Evolutionary conservation across 2,329 filamentous ascomycete genomes (phyloP), one percentile per base, ranked within the genome.

Genomic region (Esteya vermicola): DNA sequence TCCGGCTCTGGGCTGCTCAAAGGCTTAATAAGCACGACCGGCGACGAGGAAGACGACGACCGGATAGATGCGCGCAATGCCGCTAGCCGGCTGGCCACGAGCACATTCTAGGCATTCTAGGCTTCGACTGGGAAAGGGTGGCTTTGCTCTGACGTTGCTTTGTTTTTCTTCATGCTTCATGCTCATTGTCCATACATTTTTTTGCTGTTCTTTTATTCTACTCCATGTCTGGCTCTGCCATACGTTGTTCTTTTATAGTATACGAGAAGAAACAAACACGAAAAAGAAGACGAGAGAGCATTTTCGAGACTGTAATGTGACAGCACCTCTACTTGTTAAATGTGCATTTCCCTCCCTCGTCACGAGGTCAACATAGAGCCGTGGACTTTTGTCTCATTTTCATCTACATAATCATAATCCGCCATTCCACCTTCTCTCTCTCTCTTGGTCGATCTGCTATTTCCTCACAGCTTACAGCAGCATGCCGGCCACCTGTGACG

Each of bases 21-120:
- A 20, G 70, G 68, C 46, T 57, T 84, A 49, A 65, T 68, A 43
- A 73, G 74, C 19, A 59, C 82, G 36, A 46, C 42, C 30, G 67
- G 70, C 45, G 83, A 89, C 53, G 85, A 93, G 53, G 89, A 86
- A 48, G 83, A 95, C 52, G 86, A 94, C 52, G 91, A 98, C 59
- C 74, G 88, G 40, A 78, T 98, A 44, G 91, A 98, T 69, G 91
- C 91, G 32, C 77, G 84, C 59, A 98, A 96, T 62, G 91, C 91
- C 39, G 91, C 91, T 27, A 94, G 85, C 61, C 75, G 91, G 54
- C 66, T 98, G 63, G 91, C 89, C 36, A 84, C 86, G 49, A 95
- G 88, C 65, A 95, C 89, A 16, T 95, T 95, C 59, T 96, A 14
- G 33, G 26, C 5, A 28, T 14, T 10, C 12, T 28, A 14, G 26